Conservation (phyloP, 257 asterid species). For the Fraxinus anomala region DNA sequence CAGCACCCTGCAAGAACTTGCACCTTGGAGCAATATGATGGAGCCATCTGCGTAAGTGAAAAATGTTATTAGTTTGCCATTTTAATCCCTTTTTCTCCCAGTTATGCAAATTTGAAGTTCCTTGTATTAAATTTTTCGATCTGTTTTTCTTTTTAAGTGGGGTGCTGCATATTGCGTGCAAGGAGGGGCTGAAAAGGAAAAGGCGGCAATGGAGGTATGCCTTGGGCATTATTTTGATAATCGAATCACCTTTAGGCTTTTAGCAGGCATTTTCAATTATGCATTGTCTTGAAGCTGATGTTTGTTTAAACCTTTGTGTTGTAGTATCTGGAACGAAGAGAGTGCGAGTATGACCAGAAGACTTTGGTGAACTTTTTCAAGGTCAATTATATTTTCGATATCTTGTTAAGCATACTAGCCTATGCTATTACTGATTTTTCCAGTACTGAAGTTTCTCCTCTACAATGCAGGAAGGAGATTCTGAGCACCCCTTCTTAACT, state of each 20-base stretch:
- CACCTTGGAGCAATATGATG: conserved; percentile 75
- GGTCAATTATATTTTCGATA: conserved; percentile 40
- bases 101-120: conserved; percentile 2
- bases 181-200: conserved; percentile 81
- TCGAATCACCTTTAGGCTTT: neutral
- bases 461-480: conserved; percentile 61
- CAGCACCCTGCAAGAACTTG: conserved; percentile 98
- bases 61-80: neutral
- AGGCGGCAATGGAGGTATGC: conserved; percentile 78
- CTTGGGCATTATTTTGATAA: neutral
- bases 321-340: conserved; percentile 85
- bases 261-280: neutral
- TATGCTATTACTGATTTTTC: neutral
- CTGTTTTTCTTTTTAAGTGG: conserved; percentile 56
- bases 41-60: conserved; percentile 73
- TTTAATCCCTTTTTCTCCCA: neutral
- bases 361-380: conserved; percentile 68
- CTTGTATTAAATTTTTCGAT: neutral
- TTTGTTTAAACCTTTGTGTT: neutral
- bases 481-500: conserved; percentile 53
- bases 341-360: conserved; percentile 83
- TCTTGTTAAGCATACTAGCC: neutral
- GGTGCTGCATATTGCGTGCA: conserved; percentile 87
- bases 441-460: neutral
- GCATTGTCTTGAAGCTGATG: neutral